These are phyloP conservation scores for Hypoxylon crocopeplum DNA, from an alignment of 495 filamentous ascomycete species.

Conservation along the genomic window DNA sequence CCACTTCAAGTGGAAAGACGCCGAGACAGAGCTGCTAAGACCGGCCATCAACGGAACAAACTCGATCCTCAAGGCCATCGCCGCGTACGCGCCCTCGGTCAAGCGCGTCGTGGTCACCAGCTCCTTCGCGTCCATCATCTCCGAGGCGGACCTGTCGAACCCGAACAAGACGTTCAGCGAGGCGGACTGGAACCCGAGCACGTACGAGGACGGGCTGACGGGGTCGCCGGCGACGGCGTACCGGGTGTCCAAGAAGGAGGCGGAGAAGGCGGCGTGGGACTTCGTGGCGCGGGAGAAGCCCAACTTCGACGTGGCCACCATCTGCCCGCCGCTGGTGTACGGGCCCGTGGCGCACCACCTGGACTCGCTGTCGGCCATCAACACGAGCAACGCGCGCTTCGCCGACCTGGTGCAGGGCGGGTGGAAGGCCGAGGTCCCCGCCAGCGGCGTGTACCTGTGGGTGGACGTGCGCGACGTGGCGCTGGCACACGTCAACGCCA, in stretches of 20 bases:
- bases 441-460: slow-evolving; percentile 40
- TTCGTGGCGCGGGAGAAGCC: slow-evolving; percentile 61
- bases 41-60: slow-evolving; percentile 81
- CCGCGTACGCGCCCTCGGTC: slow-evolving; percentile 75
- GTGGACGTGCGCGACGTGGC: slow-evolving; percentile 69
- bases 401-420: slow-evolving; percentile 57
- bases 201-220: slow-evolving; percentile 66
- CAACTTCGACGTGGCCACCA: slow-evolving; percentile 69
- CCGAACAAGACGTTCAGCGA: slow-evolving; percentile 67
- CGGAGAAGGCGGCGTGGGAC: slow-evolving; percentile 64
- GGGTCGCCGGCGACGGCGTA: slow-evolving; percentile 57
- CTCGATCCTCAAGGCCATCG: slow-evolving; percentile 76
- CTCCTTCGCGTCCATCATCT: slow-evolving; percentile 80
- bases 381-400: slow-evolving; percentile 59
- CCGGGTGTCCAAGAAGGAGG: slow-evolving; percentile 75
- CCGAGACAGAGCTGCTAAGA: neutral
- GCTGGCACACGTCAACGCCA: slow-evolving; percentile 60
- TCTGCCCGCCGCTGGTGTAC: slow-evolving; percentile 68
- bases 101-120: slow-evolving; percentile 86
- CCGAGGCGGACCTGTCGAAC: slow-evolving; percentile 10
- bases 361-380: slow-evolving; percentile 55
- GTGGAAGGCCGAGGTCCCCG: slow-evolving; percentile 40
- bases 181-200: slow-evolving; percentile 84
- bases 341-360: slow-evolving; percentile 59
- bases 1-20: slow-evolving; percentile 64